Conservation (phyloP, 371 early-diverging fungal species). For the Mucor velutinosus region DNA sequence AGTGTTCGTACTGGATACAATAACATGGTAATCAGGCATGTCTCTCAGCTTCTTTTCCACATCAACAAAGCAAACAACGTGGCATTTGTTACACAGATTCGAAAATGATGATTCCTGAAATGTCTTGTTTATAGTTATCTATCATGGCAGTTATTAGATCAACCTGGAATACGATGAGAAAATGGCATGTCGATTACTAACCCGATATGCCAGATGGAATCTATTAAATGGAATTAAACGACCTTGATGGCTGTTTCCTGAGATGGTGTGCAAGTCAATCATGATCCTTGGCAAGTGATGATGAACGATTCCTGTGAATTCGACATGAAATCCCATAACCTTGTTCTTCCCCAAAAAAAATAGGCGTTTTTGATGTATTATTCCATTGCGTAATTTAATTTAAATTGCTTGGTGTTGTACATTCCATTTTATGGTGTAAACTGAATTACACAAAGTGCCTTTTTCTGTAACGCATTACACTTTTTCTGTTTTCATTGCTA, state of each 20-base stretch:
- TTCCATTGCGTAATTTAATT: not conserved
- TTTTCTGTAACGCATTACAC: not conserved
- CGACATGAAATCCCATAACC: not conserved
- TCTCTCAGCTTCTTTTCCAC: not conserved
- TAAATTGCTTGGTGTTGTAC: not conserved
- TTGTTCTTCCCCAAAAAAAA: not conserved
- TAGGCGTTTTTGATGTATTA: not conserved
- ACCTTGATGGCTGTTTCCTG: too few species aligned
- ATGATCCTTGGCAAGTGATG: not conserved
- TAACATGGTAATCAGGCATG: not conserved
- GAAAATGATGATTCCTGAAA: not conserved
- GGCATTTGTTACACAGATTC: slow-evolving; percentile 6
- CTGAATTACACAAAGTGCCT: not conserved
- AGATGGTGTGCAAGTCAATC: not conserved
- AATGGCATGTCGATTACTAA: not conserved
- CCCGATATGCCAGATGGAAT: not conserved
- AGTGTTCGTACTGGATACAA: not conserved
- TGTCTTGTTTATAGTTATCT: not conserved
- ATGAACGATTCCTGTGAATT: not conserved
- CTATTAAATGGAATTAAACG: too few species aligned
- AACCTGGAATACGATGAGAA: not conserved
- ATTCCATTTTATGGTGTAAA: not conserved
- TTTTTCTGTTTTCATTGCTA: not conserved
- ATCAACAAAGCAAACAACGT: not conserved
- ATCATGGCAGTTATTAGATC: not conserved